Percentiles rank a stretch among this genome's conserved stretches.
Conservation (phyloP, 352 stramenopile genomes). For the Globisporangium spiculum region DNA sequence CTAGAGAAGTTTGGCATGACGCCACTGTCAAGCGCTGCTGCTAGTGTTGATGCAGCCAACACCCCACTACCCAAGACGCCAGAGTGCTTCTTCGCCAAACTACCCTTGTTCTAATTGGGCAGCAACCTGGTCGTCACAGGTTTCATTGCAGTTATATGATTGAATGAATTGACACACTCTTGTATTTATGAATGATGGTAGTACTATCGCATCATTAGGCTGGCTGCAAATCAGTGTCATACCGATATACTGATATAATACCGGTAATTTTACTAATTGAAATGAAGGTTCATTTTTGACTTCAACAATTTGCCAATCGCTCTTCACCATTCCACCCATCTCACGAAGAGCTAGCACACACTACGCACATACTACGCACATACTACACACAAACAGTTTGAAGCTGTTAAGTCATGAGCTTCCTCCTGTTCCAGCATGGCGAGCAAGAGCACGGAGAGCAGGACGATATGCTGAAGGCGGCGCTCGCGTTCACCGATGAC, state of each 20-base stretch:
- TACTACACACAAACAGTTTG: no score
- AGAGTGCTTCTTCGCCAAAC: background rate
- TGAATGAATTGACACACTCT: background rate
- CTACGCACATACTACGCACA: no score
- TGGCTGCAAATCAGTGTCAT: no score
- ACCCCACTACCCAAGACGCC: background rate
- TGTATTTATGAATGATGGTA: background rate
- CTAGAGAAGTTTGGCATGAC: background rate
- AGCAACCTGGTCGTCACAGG: no score
- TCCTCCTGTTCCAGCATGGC: conserved; percentile 2
- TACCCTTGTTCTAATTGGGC: no score
- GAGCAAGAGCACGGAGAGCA: background rate
- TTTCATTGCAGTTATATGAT: no score
- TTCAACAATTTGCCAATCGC: background rate
- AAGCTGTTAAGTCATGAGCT: conserved; percentile 5
- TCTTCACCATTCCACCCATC: background rate
- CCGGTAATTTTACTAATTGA: background rate
- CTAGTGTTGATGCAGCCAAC: background rate
- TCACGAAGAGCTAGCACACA: no score
- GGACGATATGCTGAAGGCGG: conserved; percentile 1
- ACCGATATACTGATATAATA: no score
- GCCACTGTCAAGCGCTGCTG: background rate
- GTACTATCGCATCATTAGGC: background rate
- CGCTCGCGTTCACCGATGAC: conserved; percentile 11
- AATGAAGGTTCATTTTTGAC: background rate